Evolutionary conservation across 2,329 filamentous ascomycete species (phyloP).

Genomic region (Ceratocystis alfenasii): DNA sequence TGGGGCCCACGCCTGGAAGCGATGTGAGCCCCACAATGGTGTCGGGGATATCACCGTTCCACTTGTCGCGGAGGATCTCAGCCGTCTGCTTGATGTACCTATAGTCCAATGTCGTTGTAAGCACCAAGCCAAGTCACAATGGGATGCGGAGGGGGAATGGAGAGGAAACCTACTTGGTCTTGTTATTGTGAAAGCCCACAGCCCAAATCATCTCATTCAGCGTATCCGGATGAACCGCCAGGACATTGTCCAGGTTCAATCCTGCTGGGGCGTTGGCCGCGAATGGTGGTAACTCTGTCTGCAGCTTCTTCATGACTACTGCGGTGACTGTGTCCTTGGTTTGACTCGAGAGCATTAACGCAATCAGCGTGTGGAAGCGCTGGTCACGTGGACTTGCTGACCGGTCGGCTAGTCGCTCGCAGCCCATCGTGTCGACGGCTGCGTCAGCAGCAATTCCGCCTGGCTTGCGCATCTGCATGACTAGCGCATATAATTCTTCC

Average conservation of each 20-base stretch:
- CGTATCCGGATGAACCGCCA: slow-evolving; percentile 53
- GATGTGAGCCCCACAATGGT: slow-evolving; percentile 62
- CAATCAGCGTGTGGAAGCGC: slow-evolving; percentile 74
- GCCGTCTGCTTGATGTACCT: slow-evolving; percentile 62
- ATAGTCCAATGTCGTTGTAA: neutral
- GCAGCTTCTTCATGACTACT: slow-evolving; percentile 65
- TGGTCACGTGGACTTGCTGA: slow-evolving; percentile 42
- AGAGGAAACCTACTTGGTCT: slow-evolving; percentile 52
- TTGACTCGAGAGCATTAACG: slow-evolving; percentile 83
- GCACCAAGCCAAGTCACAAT: neutral
- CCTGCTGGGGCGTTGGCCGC: slow-evolving; percentile 35
- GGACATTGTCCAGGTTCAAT: slow-evolving; percentile 64
- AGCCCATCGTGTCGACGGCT: slow-evolving; percentile 96
- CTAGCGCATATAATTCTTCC: slow-evolving; percentile 66
- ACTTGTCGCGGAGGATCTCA: slow-evolving; percentile 57
- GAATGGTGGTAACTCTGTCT: slow-evolving; percentile 55
- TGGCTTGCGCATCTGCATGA: slow-evolving; percentile 60
- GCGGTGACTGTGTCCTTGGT: slow-evolving; percentile 89
- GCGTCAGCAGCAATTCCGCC: slow-evolving; percentile 53
- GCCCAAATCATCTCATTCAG: slow-evolving; percentile 66
- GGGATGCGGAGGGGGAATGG: neutral
- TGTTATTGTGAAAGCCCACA: slow-evolving; percentile 91
- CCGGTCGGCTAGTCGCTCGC: slow-evolving; percentile 57
- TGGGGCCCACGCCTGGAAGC: slow-evolving; percentile 79
- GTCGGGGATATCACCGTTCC: slow-evolving; percentile 64